Evolutionary conservation across 202 grass and related monocot genomes (phyloP).

Genomic region (Eragrostis tef): DNA sequence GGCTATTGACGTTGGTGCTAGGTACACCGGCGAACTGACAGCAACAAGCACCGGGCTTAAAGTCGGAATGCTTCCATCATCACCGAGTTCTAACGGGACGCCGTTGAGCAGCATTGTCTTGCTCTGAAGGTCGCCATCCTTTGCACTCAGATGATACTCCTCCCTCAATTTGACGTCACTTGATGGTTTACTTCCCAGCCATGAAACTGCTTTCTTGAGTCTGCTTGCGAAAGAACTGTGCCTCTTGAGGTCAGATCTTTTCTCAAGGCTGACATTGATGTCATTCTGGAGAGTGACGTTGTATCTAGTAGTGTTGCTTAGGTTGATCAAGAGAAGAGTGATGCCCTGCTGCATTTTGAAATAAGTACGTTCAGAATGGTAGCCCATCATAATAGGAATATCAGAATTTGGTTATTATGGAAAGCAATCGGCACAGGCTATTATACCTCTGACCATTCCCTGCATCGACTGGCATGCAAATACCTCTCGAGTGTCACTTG

Average conservation of each 20-base stretch:
- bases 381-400: constrained; percentile 1
- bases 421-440: constrained; percentile 39
- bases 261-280: constrained; percentile 64
- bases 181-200: constrained; percentile 65
- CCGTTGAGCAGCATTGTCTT: constrained; percentile 89
- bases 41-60: constrained; percentile 57
- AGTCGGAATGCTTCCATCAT: constrained; percentile 58
- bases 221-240: constrained; percentile 43
- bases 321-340: constrained; percentile 81
- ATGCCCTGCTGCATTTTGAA: constrained; percentile 73
- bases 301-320: constrained; percentile 72
- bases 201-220: constrained; percentile 74
- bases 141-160: constrained; percentile 80
- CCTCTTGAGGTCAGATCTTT: constrained; percentile 26
- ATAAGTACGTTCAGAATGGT: constrained; percentile 37
- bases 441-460: constrained; percentile 38
- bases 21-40: constrained; percentile 50
- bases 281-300: constrained; percentile 82
- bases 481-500: constrained; percentile 51
- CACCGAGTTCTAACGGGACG: constrained; percentile 52
- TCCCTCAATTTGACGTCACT: constrained; percentile 59
- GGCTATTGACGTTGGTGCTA: constrained; percentile 70
- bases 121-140: constrained; percentile 66
- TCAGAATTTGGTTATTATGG: constrained; percentile 39
- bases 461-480: constrained; percentile 43